A percentile compares a stretch with the other conserved stretches of the same genome.
Conservation (phyloP, 2,329 filamentous ascomycete species). For the Hyphodiscus sp. region DNA sequence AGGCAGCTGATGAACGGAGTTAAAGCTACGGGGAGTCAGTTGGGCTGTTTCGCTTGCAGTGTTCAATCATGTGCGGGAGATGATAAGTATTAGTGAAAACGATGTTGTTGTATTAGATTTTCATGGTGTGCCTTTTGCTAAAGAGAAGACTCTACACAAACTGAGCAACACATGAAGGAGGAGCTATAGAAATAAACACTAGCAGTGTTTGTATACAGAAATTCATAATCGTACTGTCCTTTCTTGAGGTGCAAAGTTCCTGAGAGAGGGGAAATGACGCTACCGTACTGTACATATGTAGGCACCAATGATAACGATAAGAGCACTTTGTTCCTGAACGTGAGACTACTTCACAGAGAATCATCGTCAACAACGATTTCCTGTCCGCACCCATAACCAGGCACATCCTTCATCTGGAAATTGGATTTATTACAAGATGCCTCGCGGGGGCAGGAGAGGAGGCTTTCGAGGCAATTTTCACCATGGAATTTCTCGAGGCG, state of each 20-base stretch:
- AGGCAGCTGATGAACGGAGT: neutral
- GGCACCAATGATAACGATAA: neutral
- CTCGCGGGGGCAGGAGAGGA: conserved; percentile 3
- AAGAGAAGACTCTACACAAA: too few relatives aligned
- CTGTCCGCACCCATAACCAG: neutral
- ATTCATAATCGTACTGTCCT: neutral
- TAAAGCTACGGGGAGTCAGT: neutral
- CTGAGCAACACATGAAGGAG: too few relatives aligned
- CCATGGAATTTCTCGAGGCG: conserved; percentile 1
- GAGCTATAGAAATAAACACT: too few relatives aligned
- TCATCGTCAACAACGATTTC: neutral
- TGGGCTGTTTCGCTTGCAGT: neutral
- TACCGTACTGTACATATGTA: too few relatives aligned
- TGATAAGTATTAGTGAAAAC: neutral
- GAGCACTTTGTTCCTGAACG: neutral
- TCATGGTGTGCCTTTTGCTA: too few relatives aligned
- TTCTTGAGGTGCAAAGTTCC: neutral
- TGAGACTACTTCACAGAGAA: too few relatives aligned
- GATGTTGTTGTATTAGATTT: neutral
- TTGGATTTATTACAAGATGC: neutral
- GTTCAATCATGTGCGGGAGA: too few relatives aligned
- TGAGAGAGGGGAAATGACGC: neutral
- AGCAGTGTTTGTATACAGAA: too few relatives aligned
- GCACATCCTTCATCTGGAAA: neutral
- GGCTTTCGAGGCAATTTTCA: conserved; percentile 7